Conservation (phyloP, 345 rosid species). For the Conringia planisiliqua region DNA sequence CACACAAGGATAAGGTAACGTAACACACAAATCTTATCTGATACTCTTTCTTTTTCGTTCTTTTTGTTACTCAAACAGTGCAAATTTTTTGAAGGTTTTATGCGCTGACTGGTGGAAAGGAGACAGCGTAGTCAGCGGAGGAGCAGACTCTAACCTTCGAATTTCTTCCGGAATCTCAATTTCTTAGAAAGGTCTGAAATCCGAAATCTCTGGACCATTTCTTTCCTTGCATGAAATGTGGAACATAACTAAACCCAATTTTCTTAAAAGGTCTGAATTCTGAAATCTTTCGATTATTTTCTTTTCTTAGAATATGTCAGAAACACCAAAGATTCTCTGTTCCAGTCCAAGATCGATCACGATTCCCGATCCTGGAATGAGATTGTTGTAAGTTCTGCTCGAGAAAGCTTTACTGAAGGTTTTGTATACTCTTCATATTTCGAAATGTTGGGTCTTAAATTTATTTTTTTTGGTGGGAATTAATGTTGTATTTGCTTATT, state of each 20-base stretch:
- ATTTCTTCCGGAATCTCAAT: conserved; percentile 61
- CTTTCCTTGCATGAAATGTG: neutral
- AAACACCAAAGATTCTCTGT: conserved; percentile 1
- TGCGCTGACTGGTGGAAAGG: conserved; percentile 95
- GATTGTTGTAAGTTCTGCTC: conserved; percentile 7
- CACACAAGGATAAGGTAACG: conserved; percentile 81
- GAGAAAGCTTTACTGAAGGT: conserved; percentile 4
- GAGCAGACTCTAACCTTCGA: conserved; percentile 75
- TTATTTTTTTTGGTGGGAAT: neutral
- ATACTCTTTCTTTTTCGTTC: neutral
- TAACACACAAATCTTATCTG: neutral
- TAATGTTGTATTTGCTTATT: neutral
- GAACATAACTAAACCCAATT: conserved; percentile 14
- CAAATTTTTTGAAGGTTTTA: conserved; percentile 49
- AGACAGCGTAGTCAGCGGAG: conserved; percentile 80
- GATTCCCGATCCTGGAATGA: neutral
- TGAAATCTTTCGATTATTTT: neutral
- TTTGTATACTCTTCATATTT: conserved; percentile 13
- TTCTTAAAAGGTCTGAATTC: conserved; percentile 33
- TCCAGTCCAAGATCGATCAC: neutral
- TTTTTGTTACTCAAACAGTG: neutral
- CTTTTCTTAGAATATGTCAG: neutral
- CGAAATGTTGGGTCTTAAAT: neutral
- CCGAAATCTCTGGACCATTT: neutral
- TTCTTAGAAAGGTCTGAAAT: conserved; percentile 42